phyloP scores from a whole-genome alignment of 495 filamentous ascomycete species.

The Penicillium samsonianum region DNA sequence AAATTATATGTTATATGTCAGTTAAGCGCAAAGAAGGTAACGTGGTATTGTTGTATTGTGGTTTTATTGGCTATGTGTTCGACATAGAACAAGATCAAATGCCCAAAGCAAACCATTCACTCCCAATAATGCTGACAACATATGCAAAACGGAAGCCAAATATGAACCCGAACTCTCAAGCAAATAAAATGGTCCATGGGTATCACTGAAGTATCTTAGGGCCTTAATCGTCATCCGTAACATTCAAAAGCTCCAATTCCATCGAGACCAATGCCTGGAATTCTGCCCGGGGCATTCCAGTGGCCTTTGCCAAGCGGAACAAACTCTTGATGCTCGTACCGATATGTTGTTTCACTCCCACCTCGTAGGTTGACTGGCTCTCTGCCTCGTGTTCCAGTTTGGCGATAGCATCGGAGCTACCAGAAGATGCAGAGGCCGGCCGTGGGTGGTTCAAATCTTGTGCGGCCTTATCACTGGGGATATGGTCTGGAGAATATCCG shows the following conservation, averaged over 20 bases:
- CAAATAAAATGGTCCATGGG: slow-evolving; percentile 23
- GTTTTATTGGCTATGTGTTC: neutral
- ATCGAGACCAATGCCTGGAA: slow-evolving; percentile 79
- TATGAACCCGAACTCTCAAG: slow-evolving; percentile 16
- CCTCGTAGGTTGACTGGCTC: slow-evolving; percentile 66
- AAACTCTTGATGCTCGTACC: slow-evolving; percentile 85
- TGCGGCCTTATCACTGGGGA: slow-evolving; percentile 25
- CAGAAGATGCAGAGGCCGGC: slow-evolving; percentile 53
- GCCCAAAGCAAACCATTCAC: neutral
- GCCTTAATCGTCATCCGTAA: slow-evolving; percentile 68
- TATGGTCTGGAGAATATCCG: slow-evolving; percentile 23
- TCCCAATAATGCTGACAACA: slow-evolving; percentile 12
- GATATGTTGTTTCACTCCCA: slow-evolving; percentile 87
- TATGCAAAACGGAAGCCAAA: slow-evolving; percentile 14
- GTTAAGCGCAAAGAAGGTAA: neutral
- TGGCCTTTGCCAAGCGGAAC: slow-evolving; percentile 74
- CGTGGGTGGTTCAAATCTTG: slow-evolving; percentile 44
- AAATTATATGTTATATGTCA: neutral
- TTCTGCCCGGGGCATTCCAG: slow-evolving; percentile 79
- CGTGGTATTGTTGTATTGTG: neutral
- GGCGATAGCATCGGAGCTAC: slow-evolving; percentile 60
- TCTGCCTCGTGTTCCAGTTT: slow-evolving; percentile 66
- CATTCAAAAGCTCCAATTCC: slow-evolving; percentile 74
- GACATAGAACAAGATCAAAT: slow-evolving; percentile 1
- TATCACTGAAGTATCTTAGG: slow-evolving; percentile 22